Base-by-base conservation (phyloP, 768 basidiomycete species). In the Trametes cubensis region DNA sequence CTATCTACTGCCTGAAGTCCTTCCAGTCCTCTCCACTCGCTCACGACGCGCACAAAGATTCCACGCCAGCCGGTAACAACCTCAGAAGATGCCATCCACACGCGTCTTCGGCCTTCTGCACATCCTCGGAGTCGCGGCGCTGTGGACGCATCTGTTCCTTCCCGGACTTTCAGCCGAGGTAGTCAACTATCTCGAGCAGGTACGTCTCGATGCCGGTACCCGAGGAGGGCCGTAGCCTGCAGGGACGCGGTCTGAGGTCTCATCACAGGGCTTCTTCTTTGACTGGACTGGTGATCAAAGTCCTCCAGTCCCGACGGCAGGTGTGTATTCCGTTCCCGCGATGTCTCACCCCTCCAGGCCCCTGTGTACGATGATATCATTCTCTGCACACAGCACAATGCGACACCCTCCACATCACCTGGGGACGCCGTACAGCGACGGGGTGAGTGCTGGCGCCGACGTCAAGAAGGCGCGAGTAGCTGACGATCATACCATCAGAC, bases 401-500 rank as follows among this genome's bases (percentile, higher is more conserved):
- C 49, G 71, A 73, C 1, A 71, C 71, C 4, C 65, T 76, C 11
- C 66, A 69, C 44, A 69, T 76, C 28, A 66, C 63, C 14, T 76
- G 73, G 74, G 34, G 60, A 34, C 64, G 75, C 15, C 64, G 67
- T 14, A 46, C 63, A 6, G 70, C 67, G 10, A 63, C 59, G 7
- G 75, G 75, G 74, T 76, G 42, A 38, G 74, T 56, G 2, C 3
- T 40, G 21, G 15, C 13, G 11, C 14, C 49, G 21, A 14, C 20
- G 11, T 47, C 5, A 46, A 23, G 20, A 23, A 23, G 20, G 23
- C 20, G 14, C 1, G 42, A 44, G 20, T 44, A 1, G 25, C 17
- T 64, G 47, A 45, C 21, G n/a, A 48, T 55, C 23, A 20, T 6
- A 58, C 41, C 63, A 39, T 48, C 58, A 87, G 86, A 6, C 85